These are phyloP conservation scores for Lagenidium giganteum DNA, from an alignment of 352 stramenopile species.

Conservation along the genomic window DNA sequence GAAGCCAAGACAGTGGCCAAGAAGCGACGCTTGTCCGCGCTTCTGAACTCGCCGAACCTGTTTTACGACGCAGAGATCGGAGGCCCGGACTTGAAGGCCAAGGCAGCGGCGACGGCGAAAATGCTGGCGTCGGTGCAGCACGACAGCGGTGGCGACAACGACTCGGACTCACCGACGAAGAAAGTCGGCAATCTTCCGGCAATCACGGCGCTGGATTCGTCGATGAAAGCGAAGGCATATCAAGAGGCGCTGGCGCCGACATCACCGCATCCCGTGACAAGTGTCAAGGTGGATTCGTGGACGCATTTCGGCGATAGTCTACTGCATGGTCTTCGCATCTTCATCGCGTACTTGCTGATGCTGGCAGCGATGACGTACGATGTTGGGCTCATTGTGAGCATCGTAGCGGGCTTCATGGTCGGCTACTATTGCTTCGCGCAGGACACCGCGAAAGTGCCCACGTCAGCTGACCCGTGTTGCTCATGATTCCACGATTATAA, in stretches of 20 bases:
- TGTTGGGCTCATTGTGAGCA: constrained; percentile 48
- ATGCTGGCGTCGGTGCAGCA: constrained; percentile 17
- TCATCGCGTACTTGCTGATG: constrained; percentile 79
- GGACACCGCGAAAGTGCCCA: constrained; percentile 62
- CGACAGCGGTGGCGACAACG: not conserved
- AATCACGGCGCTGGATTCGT: constrained; percentile 6
- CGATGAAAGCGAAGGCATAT: constrained; percentile 5
- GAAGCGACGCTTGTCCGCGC: constrained; percentile 4
- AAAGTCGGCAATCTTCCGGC: no score
- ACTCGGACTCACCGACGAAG: no score
- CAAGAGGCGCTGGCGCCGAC: constrained; percentile 16
- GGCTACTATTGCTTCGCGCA: constrained; percentile 67
- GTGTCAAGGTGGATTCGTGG: no score
- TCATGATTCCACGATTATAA: no score
- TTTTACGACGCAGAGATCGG: no score
- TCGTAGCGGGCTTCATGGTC: constrained; percentile 57
- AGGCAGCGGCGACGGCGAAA: not conserved
- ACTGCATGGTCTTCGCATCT: constrained; percentile 53
- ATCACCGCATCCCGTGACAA: no score
- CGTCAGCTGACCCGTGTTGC: constrained; percentile 67
- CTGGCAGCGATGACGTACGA: constrained; percentile 80
- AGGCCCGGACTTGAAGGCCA: no score
- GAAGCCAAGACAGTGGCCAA: constrained; percentile 33
- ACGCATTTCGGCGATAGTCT: constrained; percentile 54
- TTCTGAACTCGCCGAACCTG: no score